These are phyloP conservation scores for Amanita molliuscula DNA, from an alignment of 768 basidiomycete species.

Conservation along the genomic window DNA sequence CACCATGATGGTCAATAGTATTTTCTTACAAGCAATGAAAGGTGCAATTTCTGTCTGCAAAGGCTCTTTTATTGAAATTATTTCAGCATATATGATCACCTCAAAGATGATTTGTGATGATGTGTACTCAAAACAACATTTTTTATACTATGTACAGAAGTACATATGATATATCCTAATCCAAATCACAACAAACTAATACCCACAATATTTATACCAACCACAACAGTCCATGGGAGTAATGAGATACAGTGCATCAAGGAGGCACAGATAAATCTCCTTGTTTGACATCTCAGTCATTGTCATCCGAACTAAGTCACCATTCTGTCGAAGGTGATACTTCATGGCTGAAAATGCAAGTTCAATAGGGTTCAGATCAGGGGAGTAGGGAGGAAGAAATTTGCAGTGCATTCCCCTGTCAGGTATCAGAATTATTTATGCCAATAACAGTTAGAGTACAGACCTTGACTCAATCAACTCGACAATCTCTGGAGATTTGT, in stretches of 20 bases:
- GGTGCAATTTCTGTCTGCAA: no score
- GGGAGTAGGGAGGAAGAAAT: conserved; percentile 20
- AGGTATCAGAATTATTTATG: no score
- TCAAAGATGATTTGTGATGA: no score
- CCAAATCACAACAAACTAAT: neutral
- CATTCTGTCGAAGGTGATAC: conserved; percentile 10
- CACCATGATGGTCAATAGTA: no score
- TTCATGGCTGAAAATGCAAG: conserved; percentile 16
- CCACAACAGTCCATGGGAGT: neutral
- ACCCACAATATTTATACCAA: conserved; percentile 8
- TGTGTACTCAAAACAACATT: neutral
- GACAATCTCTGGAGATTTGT: neutral
- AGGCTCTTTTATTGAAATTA: no score
- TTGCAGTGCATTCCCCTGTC: conserved; percentile 10
- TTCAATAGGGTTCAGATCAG: conserved; percentile 20
- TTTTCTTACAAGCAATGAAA: no score
- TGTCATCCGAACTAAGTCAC: conserved; percentile 5
- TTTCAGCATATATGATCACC: no score
- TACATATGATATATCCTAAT: neutral
- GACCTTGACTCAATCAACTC: neutral
- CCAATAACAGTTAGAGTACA: no score
- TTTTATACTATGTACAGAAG: neutral
- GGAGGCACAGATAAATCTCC: neutral
- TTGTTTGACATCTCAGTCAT: conserved; percentile 5
- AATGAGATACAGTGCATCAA: conserved; percentile 2